Conservation (phyloP, 2,329 filamentous ascomycete species). For the Bretziella fagacearum region DNA sequence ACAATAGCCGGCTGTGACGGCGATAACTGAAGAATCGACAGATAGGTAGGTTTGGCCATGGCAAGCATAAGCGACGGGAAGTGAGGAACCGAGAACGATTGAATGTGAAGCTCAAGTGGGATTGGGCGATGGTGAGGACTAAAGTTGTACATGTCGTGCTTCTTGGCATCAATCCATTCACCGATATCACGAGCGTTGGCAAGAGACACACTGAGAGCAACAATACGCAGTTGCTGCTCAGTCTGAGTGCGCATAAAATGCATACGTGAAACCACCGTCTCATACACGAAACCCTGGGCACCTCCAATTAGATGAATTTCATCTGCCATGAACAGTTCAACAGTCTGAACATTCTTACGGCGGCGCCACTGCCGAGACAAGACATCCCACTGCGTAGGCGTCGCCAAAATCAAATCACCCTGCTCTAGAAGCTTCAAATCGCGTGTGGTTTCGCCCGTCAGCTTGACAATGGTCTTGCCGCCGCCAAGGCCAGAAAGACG, state of each 20-base stretch:
- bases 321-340: slow-evolving; percentile 85
- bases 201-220: slow-evolving; percentile 80
- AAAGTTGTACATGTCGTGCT: slow-evolving; percentile 98
- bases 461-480: slow-evolving; percentile 79
- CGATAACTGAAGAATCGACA: slow-evolving; percentile 75
- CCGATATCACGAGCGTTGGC: slow-evolving; percentile 87
- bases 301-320: slow-evolving; percentile 89
- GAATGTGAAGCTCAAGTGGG: slow-evolving; percentile 82
- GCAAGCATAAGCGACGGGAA: slow-evolving; percentile 97
- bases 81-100: slow-evolving; percentile 89
- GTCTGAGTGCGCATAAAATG: slow-evolving; percentile 86
- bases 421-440: slow-evolving; percentile 78
- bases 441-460: slow-evolving; percentile 80
- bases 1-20: slow-evolving; percentile 77
- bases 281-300: slow-evolving; percentile 74
- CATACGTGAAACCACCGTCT: slow-evolving; percentile 95
- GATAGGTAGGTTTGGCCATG: slow-evolving; percentile 89
- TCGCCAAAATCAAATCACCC: slow-evolving; percentile 80
- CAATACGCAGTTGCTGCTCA: slow-evolving; percentile 66
- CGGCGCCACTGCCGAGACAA: slow-evolving; percentile 92
- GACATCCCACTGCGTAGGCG: slow-evolving; percentile 89
- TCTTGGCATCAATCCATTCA: slow-evolving; percentile 94
- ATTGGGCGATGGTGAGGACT: slow-evolving; percentile 79
- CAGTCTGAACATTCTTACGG: slow-evolving; percentile 82
- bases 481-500: slow-evolving; percentile 56